Base-by-base conservation (phyloP, 2,329 filamentous ascomycete species). In the Venturia asperata region DNA sequence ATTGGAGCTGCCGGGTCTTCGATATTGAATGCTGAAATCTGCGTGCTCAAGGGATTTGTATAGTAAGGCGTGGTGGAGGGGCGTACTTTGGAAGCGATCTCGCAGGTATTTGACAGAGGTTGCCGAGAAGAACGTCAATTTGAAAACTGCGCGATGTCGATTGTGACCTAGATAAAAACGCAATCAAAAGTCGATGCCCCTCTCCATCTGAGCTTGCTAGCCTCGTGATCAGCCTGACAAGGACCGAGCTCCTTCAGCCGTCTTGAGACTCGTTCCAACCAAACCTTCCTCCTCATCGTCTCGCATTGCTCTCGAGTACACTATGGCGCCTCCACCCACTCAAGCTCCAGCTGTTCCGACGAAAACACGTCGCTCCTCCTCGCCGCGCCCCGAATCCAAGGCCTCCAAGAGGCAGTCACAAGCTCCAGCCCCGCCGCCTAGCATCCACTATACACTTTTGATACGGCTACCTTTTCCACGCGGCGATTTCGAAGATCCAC, bases 1-100 rank as follows among this genome's bases (percentile, higher is more conserved):
- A 93, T 99, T 74, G 93, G 93, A 69, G 94, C 94, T 41, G 92
- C 93, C n/a, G 94, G 94, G 13, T 95, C 91, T 1, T 96, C 91
- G 41, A 96, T 97, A 77, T 77, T 97, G 71, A 97, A 97, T 72
- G 92, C 92, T 37, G 93, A 97, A 77, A 91, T 92, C 37, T 91
- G 92, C 30, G 87, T 96, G 13, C 84, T 97, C 69, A 95, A 96
- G 81, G 93, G 92, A 5, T 91, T 88, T 34, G 61, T 45, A 37
- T 63, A 63, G 9, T n/a, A 1, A 27, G n/a, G 21, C 21, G 21
- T 52, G 21, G 47, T 52, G 47, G 47, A 15, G 21, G 21, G 15
- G 47, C 21, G 13, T 52, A 52, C 2, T 17, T 2, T 27, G 21
- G 52, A 15, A 9, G 17, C 15, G 30, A 37, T 9, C 17, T 58